These are phyloP conservation scores for Sporobolomyces pararoseus DNA, from an alignment of 768 basidiomycete species.

Conservation along the genomic window DNA sequence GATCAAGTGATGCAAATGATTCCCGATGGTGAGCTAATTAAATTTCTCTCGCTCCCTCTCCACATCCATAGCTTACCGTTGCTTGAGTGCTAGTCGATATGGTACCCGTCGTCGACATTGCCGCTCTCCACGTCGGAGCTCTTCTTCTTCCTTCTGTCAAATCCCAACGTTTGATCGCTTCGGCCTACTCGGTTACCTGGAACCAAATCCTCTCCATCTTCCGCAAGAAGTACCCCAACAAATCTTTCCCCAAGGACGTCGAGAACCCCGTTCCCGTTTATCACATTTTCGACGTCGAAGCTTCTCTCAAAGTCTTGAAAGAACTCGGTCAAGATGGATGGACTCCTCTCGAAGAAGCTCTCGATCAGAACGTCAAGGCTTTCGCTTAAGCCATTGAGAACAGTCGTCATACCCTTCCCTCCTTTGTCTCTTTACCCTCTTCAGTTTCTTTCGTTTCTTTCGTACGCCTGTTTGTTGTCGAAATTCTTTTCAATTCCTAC, in stretches of 20 bases:
- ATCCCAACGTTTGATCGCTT: neutral
- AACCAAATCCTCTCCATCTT: conserved; percentile 10
- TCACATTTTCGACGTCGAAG: neutral
- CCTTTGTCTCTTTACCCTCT: too few relatives aligned
- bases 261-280: neutral
- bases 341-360: neutral
- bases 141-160: conserved; percentile 5
- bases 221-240: conserved; percentile 4
- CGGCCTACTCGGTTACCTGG: neutral
- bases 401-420: too few relatives aligned
- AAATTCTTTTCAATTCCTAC: too few relatives aligned
- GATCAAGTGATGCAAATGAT: neutral
- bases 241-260: neutral
- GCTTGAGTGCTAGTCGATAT: too few relatives aligned
- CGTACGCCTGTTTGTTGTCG: too few relatives aligned
- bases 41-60: neutral
- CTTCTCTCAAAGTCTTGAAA: neutral
- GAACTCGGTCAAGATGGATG: conserved; percentile 2
- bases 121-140: neutral
- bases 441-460: too few relatives aligned
- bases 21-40: neutral
- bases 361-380: neutral
- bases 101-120: conserved; percentile 2
- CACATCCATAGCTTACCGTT: too few relatives aligned
- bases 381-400: neutral